phyloP scores from a whole-genome alignment of 805 yeast species.

The Yamadazyma akitaensis region DNA sequence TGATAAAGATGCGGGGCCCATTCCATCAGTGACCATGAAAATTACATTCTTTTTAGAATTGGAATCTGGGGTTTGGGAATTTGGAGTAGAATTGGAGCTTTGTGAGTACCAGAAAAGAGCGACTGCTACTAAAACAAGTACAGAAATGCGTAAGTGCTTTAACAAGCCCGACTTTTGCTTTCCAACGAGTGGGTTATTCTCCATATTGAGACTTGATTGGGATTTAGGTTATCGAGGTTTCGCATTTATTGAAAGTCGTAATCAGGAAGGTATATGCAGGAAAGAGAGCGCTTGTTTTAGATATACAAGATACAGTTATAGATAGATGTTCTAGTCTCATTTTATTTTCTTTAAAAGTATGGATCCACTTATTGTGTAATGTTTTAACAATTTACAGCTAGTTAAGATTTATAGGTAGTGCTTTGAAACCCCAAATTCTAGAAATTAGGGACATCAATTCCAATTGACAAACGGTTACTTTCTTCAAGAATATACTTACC shows the following conservation, averaged over 20 bases:
- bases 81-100: neutral
- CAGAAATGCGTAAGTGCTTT: neutral
- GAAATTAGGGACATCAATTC: constrained; percentile 1
- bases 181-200: neutral
- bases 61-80: neutral
- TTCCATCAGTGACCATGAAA: constrained; percentile 89
- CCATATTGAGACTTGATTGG: neutral
- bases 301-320: too few species aligned
- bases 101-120: neutral
- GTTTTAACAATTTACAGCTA: neutral
- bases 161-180: neutral
- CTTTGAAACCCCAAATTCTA: too few species aligned
- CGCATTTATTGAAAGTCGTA: neutral
- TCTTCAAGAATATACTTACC: constrained; percentile 39
- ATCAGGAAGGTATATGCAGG: too few species aligned
- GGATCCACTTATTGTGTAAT: too few species aligned
- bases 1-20: constrained; percentile 86
- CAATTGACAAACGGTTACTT: neutral
- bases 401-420: neutral
- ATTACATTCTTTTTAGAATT: constrained; percentile 65
- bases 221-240: neutral
- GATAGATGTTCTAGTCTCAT: too few species aligned
- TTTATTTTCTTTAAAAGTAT: too few species aligned
- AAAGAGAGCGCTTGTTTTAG: too few species aligned
- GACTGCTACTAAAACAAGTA: neutral